Percentiles rank a stretch among this genome's conserved stretches.
phyloP scores from a whole-genome alignment of 257 asterid genomes.

The Solanum piurae region DNA sequence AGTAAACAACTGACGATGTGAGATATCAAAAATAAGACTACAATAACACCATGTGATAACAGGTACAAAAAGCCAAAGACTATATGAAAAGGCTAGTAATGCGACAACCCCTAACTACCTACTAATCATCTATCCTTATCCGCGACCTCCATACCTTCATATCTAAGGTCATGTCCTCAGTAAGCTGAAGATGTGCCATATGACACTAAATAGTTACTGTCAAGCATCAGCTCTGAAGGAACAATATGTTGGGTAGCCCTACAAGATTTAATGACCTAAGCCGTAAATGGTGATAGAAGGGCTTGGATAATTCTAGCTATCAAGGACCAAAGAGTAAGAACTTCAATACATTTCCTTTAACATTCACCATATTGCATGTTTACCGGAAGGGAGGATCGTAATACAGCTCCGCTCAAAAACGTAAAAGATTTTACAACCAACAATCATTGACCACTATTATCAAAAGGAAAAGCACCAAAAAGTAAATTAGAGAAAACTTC shows the following conservation, averaged over 20 bases:
- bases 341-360: background rate
- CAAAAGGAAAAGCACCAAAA: background rate
- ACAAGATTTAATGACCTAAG: background rate
- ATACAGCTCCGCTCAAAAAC: background rate
- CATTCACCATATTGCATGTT: background rate
- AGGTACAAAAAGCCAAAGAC: background rate
- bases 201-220: background rate
- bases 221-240: background rate
- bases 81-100: background rate
- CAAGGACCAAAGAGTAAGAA: background rate
- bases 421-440: background rate
- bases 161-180: no score
- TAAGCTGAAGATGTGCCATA: background rate
- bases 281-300: background rate
- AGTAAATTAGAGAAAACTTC: background rate
- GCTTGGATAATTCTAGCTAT: background rate
- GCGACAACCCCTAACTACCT: background rate
- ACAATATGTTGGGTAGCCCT: background rate
- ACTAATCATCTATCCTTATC: background rate
- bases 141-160: background rate
- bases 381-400: background rate
- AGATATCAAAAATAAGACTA: background rate
- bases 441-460: background rate
- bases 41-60: background rate
- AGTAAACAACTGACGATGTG: background rate